A percentile compares a stretch with the other conserved stretches of the same genome.
Evolutionary conservation across 2,329 filamentous ascomycete genomes (phyloP).

Genomic region (Sporothrix protearum): DNA sequence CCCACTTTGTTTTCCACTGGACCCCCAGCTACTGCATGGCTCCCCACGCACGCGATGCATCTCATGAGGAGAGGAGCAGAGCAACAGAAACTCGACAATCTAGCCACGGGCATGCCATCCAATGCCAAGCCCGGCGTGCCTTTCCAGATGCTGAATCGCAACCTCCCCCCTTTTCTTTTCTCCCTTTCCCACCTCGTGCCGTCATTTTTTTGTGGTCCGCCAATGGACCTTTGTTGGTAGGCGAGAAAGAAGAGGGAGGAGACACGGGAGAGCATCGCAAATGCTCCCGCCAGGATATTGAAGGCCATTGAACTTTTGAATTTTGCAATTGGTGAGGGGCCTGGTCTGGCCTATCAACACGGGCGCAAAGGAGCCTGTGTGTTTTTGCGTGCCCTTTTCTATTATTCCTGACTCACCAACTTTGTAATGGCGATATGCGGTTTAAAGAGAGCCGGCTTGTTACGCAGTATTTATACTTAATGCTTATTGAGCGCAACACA

Average conservation of each 20-base stretch:
- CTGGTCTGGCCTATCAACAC: not conserved
- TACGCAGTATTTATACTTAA: conserved; percentile 1
- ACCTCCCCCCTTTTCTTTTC: not conserved
- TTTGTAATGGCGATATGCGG: too few species aligned
- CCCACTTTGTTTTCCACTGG: not conserved
- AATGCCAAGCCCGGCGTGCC: not conserved
- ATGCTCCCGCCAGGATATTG: not conserved
- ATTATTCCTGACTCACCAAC: not conserved
- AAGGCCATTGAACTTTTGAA: not conserved
- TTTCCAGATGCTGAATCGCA: not conserved
- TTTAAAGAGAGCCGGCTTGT: not conserved
- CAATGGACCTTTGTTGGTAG: too few species aligned
- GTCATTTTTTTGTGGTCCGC: not conserved
- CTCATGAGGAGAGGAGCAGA: not conserved
- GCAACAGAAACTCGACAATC: not conserved
- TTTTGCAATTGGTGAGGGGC: not conserved
- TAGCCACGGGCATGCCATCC: conserved; percentile 18
- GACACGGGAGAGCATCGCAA: not conserved
- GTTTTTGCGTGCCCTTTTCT: not conserved
- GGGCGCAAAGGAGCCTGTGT: not conserved
- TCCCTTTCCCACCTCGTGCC: not conserved
- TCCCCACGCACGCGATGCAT: conserved; percentile 10
- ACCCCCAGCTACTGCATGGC: not conserved
- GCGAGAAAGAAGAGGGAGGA: not conserved
- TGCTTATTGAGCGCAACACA: not conserved